Base-by-base conservation (phyloP, 2,329 filamentous ascomycete species). In the Hypoxylon sp. region DNA sequence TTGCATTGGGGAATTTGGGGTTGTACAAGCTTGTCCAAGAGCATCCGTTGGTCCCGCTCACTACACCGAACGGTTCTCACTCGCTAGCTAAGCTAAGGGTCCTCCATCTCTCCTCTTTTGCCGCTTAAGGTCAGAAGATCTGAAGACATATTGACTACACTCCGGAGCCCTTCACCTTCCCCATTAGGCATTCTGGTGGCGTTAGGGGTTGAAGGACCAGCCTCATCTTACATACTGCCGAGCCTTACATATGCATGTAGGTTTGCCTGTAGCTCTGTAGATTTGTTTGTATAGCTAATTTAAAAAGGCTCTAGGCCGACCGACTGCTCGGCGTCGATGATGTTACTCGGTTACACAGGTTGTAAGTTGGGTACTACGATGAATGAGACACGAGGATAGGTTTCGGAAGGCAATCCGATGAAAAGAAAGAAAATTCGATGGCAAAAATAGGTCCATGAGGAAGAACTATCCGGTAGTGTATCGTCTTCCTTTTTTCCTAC, bases 271-370 rank as follows among this genome's bases (percentile, higher is more conserved):
- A 61, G 45, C 25, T 48, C 25, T 48, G n/a, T n/a, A 29, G 25
- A 16, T n/a, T 7, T 23, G 48, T 52, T 7, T 9, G 30, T 37
- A 32, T 50, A 5, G 16, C 37, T 41, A 41, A 41, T 11, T 11
- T 21, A 19, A 43, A 47, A 53, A n/a, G 29, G n/a, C 32, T 23
- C 32, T 50, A 55, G 55, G 23, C 62, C 51, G 47, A 57, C 62
- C 62, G 45, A 53, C 45, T 47, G 30, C 62, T 43, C 56, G 62
- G 62, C 50, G 61, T 45, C 56, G 46, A 45, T 56, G 46, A 46
- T 41, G 62, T 56, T 61, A 57, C 62, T 61, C 37, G 41, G 62
- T 61, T 53, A 57, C 62, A 65, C 56, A 45, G 32, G 32, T 43
- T 37, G 39, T 25, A 37, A 27, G 39, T 45, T 14, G 32, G 47